Evolutionary conservation across 345 rosid species (phyloP).

Genomic region (Aegle marmelos): DNA sequence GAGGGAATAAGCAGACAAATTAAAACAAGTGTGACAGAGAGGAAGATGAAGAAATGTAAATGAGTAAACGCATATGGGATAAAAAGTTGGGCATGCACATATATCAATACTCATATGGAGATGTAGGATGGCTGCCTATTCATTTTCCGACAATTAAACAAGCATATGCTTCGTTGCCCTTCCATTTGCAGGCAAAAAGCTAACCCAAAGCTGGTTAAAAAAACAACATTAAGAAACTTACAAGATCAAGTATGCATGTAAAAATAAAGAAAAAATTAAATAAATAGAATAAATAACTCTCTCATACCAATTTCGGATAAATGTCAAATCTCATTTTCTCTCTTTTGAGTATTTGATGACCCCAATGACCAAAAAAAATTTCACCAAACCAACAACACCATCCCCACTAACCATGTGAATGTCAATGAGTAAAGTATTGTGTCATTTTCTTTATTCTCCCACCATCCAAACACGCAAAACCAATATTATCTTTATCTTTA

Average conservation of each 20-base stretch:
- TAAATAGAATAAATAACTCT: too few relatives aligned
- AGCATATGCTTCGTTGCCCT: conserved; percentile 41
- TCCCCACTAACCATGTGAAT: conserved; percentile 30
- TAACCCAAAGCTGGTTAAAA: background rate
- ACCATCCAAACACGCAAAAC: background rate
- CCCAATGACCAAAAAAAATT: background rate
- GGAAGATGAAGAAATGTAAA: background rate
- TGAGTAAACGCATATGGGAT: background rate
- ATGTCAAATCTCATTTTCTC: background rate
- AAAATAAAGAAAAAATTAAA: too few relatives aligned
- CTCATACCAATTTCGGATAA: background rate
- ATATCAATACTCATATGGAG: conserved; percentile 33
- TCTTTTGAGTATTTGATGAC: background rate
- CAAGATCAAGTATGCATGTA: background rate
- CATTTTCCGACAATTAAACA: conserved; percentile 58
- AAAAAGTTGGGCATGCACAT: conserved; percentile 20
- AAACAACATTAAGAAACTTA: background rate
- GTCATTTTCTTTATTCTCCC: conserved; percentile 1
- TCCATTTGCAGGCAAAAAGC: conserved; percentile 39
- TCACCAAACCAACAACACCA: conserved; percentile 13
- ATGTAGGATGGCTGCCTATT: conserved; percentile 39
- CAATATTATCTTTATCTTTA: background rate
- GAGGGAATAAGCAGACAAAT: background rate
- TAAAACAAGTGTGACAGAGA: background rate
- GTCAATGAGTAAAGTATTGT: conserved; percentile 21